phyloP scores from a whole-genome alignment of 2,329 filamentous ascomycete genomes.

The Peltaster fructicola region DNA sequence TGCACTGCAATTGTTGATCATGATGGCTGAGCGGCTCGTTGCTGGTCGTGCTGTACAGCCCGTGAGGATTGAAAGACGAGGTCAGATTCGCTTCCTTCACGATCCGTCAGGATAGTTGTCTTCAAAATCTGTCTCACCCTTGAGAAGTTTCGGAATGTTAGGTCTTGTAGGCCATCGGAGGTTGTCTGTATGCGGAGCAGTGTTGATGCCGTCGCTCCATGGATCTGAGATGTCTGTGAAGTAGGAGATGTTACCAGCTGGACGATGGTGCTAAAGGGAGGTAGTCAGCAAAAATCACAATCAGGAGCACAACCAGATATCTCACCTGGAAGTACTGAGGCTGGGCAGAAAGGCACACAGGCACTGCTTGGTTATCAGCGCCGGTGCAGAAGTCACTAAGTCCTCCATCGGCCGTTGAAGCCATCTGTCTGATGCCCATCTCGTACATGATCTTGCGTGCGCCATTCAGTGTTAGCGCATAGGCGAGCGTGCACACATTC shows the following conservation, averaged over 20 bases:
- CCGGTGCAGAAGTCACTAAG: conserved; percentile 16
- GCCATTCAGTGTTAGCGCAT: conserved; percentile 28
- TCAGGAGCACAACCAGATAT: too few relatives aligned
- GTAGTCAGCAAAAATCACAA: too few relatives aligned
- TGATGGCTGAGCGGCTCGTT: too few relatives aligned
- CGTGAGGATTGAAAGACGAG: too few relatives aligned
- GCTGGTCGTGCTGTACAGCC: too few relatives aligned
- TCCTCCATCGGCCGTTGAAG: conserved; percentile 20
- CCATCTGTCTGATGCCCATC: conserved; percentile 26
- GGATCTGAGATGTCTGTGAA: conserved; percentile 24
- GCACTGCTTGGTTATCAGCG: conserved; percentile 12
- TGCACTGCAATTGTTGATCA: too few relatives aligned
- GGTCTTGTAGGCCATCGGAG: conserved; percentile 25
- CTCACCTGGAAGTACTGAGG: conserved; percentile 31
- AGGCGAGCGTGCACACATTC: conserved; percentile 26
- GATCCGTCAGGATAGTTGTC: too few relatives aligned
- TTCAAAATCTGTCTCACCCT: conserved; percentile 18
- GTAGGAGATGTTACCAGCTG: conserved; percentile 19
- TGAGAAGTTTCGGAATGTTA: conserved; percentile 23
- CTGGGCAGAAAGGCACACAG: conserved; percentile 25
- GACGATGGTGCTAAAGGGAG: conserved; percentile 30
- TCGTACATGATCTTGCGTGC: conserved; percentile 27
- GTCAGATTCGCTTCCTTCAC: too few relatives aligned
- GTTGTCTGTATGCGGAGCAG: conserved; percentile 17
- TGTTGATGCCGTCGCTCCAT: conserved; percentile 15